phyloP scores from a whole-genome alignment of 2,329 filamentous ascomycete genomes.

The Venturia pyrina region DNA sequence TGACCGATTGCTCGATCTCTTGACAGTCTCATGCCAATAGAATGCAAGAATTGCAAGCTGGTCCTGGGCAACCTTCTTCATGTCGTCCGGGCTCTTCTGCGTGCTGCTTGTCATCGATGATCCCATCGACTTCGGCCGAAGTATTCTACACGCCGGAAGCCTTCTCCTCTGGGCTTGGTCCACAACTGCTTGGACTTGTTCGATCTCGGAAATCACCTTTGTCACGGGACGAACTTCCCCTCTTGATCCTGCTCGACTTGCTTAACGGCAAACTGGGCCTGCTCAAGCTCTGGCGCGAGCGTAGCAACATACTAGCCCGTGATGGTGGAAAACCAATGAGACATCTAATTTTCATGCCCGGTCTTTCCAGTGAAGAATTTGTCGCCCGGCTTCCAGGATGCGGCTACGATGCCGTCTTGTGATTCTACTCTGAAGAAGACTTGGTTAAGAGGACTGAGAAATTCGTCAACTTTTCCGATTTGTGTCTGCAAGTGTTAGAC shows the following conservation, averaged over 20 bases:
- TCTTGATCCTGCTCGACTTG: background rate
- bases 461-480: constrained; percentile 72
- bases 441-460: too few relatives aligned
- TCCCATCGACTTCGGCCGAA: background rate
- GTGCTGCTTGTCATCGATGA: background rate
- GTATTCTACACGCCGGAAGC: background rate
- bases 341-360: too few relatives aligned
- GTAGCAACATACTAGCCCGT: too few relatives aligned
- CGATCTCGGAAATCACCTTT: background rate
- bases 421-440: too few relatives aligned
- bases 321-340: too few relatives aligned
- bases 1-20: background rate
- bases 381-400: too few relatives aligned
- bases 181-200: background rate
- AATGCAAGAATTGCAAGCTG: background rate
- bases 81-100: background rate
- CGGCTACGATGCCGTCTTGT: too few relatives aligned
- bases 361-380: too few relatives aligned
- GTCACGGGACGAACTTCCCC: background rate
- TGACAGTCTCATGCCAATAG: background rate
- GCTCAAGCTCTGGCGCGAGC: background rate
- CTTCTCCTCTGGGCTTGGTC: constrained; percentile 1
- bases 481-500: constrained; percentile 47
- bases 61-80: background rate
- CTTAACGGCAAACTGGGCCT: background rate